Evolutionary conservation across 2,329 filamentous ascomycete species (phyloP), one percentile per base, ranked within the genome.

Genomic region (Diaporthe ampelina): DNA sequence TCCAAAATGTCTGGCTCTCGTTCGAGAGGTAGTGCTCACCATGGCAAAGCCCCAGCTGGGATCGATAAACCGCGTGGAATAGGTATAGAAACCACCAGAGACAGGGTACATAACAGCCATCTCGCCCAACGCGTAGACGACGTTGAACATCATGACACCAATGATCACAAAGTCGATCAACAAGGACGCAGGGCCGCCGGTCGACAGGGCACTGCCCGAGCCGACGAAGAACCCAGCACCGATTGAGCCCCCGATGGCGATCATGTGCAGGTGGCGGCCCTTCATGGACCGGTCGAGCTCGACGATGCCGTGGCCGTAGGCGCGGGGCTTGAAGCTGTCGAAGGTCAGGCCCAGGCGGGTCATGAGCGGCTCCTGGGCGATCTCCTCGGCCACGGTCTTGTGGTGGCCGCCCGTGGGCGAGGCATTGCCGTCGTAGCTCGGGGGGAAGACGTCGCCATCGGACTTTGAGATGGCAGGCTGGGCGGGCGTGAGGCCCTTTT

Each of bases 171-270:
- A 91, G 72, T 86, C 85, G 63, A 88, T 81, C 19, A 88, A 78
- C 11, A 87, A 78, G 61, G 83, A 84, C 2, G 80, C 86, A 35
- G 86, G 86, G 21, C 84, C 84, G 81, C 88, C 88, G 32, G 79
- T 85, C 75, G 78, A 76, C 17, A 91, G 82, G 72, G 88, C 88
- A 76, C 83, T 80, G 75, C 89, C 89, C 15, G 88, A 89, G 78
- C 89, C 89, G 76, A 91, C 89, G 81, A 91, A 91, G 85, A 91
- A 90, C 82, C 89, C 89, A 75, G 89, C 89, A 79, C 89, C 89
- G 59, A 91, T 91, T 32, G 88, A 88, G 76, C 87, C 87, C 76
- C 87, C 87, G 58, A 88, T 88, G 75, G 86, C 86, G 78, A 88
- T 88, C 86, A 88, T 88, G 81, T 88, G 85, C 77, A 88, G 80